Evolutionary conservation across 805 yeast species (phyloP).

Genomic region (Lachancea meyersii): DNA sequence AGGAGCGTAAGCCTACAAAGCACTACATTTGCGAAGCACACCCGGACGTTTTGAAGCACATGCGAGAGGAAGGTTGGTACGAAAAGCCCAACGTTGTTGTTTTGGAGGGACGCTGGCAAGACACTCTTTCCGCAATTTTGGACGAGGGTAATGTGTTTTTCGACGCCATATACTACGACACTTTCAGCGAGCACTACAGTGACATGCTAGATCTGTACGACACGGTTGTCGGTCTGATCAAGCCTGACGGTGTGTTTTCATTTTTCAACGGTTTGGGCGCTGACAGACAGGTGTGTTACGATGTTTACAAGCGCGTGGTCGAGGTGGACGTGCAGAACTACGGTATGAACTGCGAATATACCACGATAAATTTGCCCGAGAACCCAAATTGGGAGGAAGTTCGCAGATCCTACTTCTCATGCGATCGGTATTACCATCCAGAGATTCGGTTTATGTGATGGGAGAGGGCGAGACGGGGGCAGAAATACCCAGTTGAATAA

Average conservation of each 20-base stretch:
- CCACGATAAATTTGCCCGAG: conserved; percentile 20
- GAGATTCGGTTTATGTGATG: conserved; percentile 19
- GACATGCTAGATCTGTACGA: conserved; percentile 88
- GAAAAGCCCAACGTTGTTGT: conserved; percentile 64
- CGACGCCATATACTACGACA: conserved; percentile 90
- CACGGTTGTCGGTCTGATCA: conserved; percentile 69
- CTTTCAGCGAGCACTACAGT: conserved; percentile 84
- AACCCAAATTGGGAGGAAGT: conserved; percentile 32
- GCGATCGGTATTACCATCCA: conserved; percentile 33
- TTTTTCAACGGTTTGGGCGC: conserved; percentile 91
- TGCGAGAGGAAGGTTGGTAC: conserved; percentile 77
- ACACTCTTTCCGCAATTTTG: conserved; percentile 58
- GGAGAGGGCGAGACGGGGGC: not conserved
- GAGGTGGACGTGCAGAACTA: conserved; percentile 72
- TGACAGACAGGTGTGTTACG: conserved; percentile 65
- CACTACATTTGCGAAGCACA: conserved; percentile 95
- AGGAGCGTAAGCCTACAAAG: conserved; percentile 34
- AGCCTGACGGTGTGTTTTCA: conserved; percentile 78
- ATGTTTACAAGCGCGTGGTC: conserved; percentile 79
- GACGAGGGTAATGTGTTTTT: conserved; percentile 58
- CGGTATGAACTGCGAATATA: conserved; percentile 63
- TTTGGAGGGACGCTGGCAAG: conserved; percentile 92
- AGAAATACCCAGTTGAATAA: too few relatives aligned
- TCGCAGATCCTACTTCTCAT: conserved; percentile 32
- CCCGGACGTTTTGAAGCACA: conserved; percentile 73